Percentiles rank a stretch among this genome's conserved stretches.
Conservation (phyloP, 225 moss, liverwort and hornwort species). For the Antitrichia curtipendula region DNA sequence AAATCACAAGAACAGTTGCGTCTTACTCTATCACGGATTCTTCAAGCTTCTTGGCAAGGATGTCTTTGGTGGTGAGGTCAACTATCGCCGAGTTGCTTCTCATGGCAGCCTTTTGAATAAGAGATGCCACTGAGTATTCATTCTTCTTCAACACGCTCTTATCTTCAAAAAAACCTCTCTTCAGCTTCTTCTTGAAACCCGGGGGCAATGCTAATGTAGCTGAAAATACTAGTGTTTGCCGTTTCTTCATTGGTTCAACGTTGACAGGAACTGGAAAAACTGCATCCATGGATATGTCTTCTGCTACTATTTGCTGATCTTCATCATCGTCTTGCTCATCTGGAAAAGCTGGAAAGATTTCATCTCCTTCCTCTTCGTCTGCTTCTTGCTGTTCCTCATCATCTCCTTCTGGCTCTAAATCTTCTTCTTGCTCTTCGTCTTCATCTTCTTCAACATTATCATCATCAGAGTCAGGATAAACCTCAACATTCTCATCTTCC, state of each 20-base stretch:
- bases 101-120: conserved; percentile 74
- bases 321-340: conserved; percentile 2
- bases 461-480: conserved; percentile 37
- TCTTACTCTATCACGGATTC: conserved; percentile 76
- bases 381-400: not conserved
- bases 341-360: conserved; percentile 3
- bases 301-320: conserved; percentile 16
- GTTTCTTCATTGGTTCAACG: conserved; percentile 39
- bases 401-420: not conserved
- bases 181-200: conserved; percentile 77
- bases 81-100: conserved; percentile 62
- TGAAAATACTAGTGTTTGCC: conserved; percentile 88
- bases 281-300: conserved; percentile 26
- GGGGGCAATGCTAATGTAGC: conserved; percentile 78
- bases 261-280: conserved; percentile 6
- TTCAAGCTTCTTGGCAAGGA: conserved; percentile 84
- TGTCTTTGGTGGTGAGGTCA: conserved; percentile 63
- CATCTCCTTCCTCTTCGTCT: not conserved
- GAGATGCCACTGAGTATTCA: conserved; percentile 73
- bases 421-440: not conserved
- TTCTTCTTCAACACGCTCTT: conserved; percentile 41
- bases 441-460: not conserved
- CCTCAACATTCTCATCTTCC: conserved; percentile 5
- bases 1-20: not conserved
- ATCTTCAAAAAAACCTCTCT: conserved; percentile 35